Evolutionary conservation across 148 eudicot species (phyloP), one percentile per base, ranked within the genome.

Genomic region (Gaultheria prostrata): DNA sequence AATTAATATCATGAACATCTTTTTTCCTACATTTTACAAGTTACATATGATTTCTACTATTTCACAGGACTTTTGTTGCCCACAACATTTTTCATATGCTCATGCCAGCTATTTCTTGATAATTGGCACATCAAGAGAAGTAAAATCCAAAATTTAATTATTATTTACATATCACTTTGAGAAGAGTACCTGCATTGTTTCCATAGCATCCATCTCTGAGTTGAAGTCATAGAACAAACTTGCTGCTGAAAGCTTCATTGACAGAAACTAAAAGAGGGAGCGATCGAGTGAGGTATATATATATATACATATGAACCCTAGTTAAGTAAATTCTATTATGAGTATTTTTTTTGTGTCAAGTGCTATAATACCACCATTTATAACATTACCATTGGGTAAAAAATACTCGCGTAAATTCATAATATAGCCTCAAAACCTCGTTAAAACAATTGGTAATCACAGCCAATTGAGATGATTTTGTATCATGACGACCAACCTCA

Each of bases 241-340:
- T 70, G 98, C 98, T 30, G 98, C 98, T 77, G 98, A 92, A 67
- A 95, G 94, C 89, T 93, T 95, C 98, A 95, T 92, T 9, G 98
- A 95, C 1, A 95, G 94, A 85, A 95, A 95, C 98, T 95, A 82
- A 5, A 12, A 33, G 70, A 83, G 30, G 84, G 48, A 78, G 9
- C n/a, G n/a, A 81, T 69, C 1, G 26, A 54, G 76, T 70, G 20
- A 78, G 9, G 15, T 11, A 79, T n/a, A n/a, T n/a, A n/a, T n/a
- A n/a, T n/a, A n/a, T n/a, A n/a, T n/a, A n/a, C n/a, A n/a, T n/a
- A n/a, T 8, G 7, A 51, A 74, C 63, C 63, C 9, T 56, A 56
- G 6, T 7, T 0, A 56, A 56, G 0, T 35, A 59, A 61, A n/a
- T 21, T 21, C 9, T n/a, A 10, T 10, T 7, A 48, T 48, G 9